Conservation (phyloP, 768 basidiomycete genomes). For the Hemileccinum impolitum region DNA sequence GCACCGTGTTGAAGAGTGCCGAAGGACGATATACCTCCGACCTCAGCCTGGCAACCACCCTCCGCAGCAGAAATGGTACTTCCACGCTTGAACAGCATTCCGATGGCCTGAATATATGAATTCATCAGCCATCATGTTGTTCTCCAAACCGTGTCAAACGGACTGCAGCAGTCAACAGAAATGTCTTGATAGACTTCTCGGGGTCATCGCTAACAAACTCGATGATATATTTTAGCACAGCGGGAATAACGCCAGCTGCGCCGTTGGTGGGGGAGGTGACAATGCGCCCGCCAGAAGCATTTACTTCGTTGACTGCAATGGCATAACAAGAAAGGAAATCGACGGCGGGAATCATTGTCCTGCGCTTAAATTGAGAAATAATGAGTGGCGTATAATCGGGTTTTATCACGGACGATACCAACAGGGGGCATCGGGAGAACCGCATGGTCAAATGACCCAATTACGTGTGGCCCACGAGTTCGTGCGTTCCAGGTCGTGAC, state of each 20-base stretch:
- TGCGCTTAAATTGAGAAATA: constrained; percentile 46
- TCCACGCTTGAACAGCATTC: constrained; percentile 97
- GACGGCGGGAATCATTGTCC: constrained; percentile 86
- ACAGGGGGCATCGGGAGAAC: constrained; percentile 82
- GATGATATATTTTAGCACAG: constrained; percentile 83
- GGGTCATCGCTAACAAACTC: constrained; percentile 93
- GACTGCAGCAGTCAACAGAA: constrained; percentile 85
- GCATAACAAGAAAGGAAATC: constrained; percentile 94
- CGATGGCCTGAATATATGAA: constrained; percentile 57
- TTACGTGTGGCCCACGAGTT: constrained; percentile 43
- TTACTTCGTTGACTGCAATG: constrained; percentile 93
- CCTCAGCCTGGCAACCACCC: constrained; percentile 93
- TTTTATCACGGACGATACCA: constrained; percentile 27
- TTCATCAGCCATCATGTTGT: constrained; percentile 6
- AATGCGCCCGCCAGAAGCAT: constrained; percentile 88
- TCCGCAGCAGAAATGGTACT: constrained; percentile 96
- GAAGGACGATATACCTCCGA: constrained; percentile 58
- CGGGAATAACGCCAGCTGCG: constrained; percentile 91
- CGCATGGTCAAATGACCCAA: constrained; percentile 78
- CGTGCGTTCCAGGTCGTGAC: not conserved
- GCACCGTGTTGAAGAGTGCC: not conserved
- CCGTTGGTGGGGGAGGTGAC: constrained; percentile 96
- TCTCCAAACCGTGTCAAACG: constrained; percentile 22
- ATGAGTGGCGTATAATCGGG: constrained; percentile 2
- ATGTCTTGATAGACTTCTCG: constrained; percentile 83